Base-by-base conservation (phyloP, 2,329 filamentous ascomycete genomes). In the Colletotrichum sansevieriae region DNA sequence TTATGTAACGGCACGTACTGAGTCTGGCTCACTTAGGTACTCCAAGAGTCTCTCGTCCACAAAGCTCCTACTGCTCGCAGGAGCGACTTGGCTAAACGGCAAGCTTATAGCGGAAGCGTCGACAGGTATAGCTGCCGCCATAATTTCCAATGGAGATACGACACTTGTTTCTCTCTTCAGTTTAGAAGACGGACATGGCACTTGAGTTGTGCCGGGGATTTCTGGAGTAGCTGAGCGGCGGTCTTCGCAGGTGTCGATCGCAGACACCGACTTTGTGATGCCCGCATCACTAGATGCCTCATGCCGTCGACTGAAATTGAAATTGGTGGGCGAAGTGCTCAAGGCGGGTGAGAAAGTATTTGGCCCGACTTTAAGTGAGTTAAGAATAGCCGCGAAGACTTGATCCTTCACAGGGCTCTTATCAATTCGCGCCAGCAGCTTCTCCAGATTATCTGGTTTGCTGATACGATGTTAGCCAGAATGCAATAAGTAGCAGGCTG, bases 391-490 rank as follows among this genome's bases (percentile, higher is more conserved):
- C 15, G 22, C 22, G 11, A 63, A 37, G 8, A 63, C 60, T 12
- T 75, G 71, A 47, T 74, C 73, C 11, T 72, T 67, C 25, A 73
- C 66, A 15, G 72, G 63, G 3, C 73, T 73, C 35, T 76, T 73
- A 56, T 72, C 74, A 47, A 74, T 73, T 3, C 72, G 73, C 13
- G 72, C 71, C 22, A 22, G 22, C 22, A 22, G 22, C 22, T 22
- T 22, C 22, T 22, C 22, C 22, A 22, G 22, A 22, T 22, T 22
- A 22, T 22, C 22, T 22, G 2, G 22, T 22, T 22, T 22, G 22
- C 22, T 22, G 22, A 22, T 22, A 22, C 3, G 3, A 22, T 22
- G 2, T 22, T 4, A 22, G 22, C 22, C 22, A 22, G 22, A 22
- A 22, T 22, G 22, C 22, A 22, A 22, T 22, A 2, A 22, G 22